These are phyloP conservation scores for Lathyrus sativus DNA, from an alignment of 306 rosid genomes.

Conservation along the genomic window DNA sequence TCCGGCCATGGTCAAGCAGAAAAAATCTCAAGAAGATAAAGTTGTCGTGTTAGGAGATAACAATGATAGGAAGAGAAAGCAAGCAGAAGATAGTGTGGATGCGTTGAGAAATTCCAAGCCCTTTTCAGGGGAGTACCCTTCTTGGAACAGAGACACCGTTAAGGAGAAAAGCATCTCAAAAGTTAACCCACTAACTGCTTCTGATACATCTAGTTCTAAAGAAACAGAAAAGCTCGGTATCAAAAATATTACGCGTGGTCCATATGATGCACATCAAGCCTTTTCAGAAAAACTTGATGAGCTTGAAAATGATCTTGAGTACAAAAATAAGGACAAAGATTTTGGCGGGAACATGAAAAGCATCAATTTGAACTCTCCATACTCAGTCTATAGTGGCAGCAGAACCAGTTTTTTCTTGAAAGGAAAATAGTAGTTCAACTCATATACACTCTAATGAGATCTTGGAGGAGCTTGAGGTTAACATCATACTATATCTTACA, in stretches of 20 bases:
- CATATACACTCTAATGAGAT: conserved; percentile 43
- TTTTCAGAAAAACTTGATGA: conserved; percentile 70
- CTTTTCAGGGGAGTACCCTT: conserved; percentile 42
- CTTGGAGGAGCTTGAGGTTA: conserved; percentile 93
- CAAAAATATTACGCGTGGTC: conserved; percentile 60
- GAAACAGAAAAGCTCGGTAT: conserved; percentile 68
- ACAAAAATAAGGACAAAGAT: conserved; percentile 51
- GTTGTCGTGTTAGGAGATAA: conserved; percentile 48
- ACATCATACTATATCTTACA: not conserved
- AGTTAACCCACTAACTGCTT: conserved; percentile 28
- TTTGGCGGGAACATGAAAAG: conserved; percentile 36
- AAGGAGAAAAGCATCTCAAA: conserved; percentile 42
- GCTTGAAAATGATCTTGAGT: conserved; percentile 69
- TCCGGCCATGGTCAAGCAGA: conserved; percentile 53
- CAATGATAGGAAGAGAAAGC: conserved; percentile 70
- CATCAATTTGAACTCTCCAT: conserved; percentile 45
- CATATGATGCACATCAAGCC: conserved; percentile 54
- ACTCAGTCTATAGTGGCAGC: conserved; percentile 37
- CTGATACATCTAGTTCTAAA: conserved; percentile 50
- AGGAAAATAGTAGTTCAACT: conserved; percentile 46
- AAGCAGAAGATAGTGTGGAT: conserved; percentile 52
- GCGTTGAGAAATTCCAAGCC: conserved; percentile 47
- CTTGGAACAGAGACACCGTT: conserved; percentile 50
- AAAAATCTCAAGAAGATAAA: conserved; percentile 49
- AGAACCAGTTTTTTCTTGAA: conserved; percentile 39